Conservation (phyloP, 305 asterid genomes). For the Rubia tinctorum region DNA sequence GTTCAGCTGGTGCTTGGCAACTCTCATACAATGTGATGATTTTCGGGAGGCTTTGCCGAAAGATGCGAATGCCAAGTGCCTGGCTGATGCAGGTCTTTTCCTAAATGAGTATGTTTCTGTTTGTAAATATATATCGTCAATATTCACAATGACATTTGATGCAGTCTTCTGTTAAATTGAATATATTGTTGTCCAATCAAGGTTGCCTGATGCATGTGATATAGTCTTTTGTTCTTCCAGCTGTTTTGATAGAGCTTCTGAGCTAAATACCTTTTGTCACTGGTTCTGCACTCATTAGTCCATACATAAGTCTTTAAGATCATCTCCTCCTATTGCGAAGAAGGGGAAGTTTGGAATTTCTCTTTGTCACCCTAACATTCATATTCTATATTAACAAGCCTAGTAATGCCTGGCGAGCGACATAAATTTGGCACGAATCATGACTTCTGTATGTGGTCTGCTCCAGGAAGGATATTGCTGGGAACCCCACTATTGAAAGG, state of each 20-base stretch:
- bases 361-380: neutral
- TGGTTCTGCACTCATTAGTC: neutral
- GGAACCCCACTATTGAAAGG: conserved; percentile 49
- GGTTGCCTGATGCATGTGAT: neutral
- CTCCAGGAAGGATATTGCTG: conserved; percentile 79
- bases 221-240: neutral
- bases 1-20: conserved; percentile 99
- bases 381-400: neutral
- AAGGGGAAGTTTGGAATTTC: neutral
- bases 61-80: conserved; percentile 73
- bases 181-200: neutral
- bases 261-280: neutral
- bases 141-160: neutral
- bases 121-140: conserved; percentile 10
- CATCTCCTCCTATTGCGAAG: neutral
- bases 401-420: neutral
- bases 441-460: conserved; percentile 21
- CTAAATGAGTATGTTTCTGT: conserved; percentile 68
- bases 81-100: conserved; percentile 91
- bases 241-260: neutral
- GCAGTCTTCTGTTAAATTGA: neutral
- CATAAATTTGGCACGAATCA: neutral
- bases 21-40: conserved; percentile 79
- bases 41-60: conserved; percentile 63
- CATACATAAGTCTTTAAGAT: neutral